Base-by-base conservation (phyloP, 2,329 filamentous ascomycete genomes). In the Teratosphaeria epicoccoides region DNA sequence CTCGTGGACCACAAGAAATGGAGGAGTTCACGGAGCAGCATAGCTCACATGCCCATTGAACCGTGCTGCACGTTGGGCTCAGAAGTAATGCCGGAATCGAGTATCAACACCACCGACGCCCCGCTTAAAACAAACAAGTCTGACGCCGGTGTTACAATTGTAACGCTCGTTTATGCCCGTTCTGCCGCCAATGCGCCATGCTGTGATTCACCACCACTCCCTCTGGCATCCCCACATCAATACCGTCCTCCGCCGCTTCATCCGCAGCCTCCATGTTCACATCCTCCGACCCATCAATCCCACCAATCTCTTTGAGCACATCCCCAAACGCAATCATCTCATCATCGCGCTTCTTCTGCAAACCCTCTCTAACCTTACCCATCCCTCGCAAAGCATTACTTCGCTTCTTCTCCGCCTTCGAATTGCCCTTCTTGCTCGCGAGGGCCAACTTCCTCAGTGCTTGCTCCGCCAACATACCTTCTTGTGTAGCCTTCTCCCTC, bases 381-480 rank as follows among this genome's bases (percentile, higher is more conserved):
- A 55, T 53, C 3, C 60, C 63, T 50, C 57, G 60, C 24, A 63
- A 40, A n/a, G 57, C 58, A 43, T 46, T 58, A 59, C 70, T 71
- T 49, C 73, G 68, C 45, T 66, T 64, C 33, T 68, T 71, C 24
- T 70, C 68, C 12, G 68, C 68, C 49, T 70, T 70, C 29, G 71
- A 59, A 45, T 74, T 74, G 24, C 77, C 76, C 3, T 76, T 73
- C 62, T 74, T 73, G 40, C 68, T 68, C 26, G 71, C 71, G 1
- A 70, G 70, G 56, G 75, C 74, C 24, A 85, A 69, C 60, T 80
- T 83, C 47, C 82, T 71, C 56, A 85, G 66, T 20, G 81, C 81
- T 60, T 83, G 78, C 63, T 85, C 82, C 6, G 81, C 82, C 54
- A 82, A 66, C 45, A 83, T 75, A 12, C 81, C 81, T 62, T 85